Evolutionary conservation across 106 monocot species (phyloP), one percentile per base, ranked within the genome.

Genomic region (Dendrobium officinale): DNA sequence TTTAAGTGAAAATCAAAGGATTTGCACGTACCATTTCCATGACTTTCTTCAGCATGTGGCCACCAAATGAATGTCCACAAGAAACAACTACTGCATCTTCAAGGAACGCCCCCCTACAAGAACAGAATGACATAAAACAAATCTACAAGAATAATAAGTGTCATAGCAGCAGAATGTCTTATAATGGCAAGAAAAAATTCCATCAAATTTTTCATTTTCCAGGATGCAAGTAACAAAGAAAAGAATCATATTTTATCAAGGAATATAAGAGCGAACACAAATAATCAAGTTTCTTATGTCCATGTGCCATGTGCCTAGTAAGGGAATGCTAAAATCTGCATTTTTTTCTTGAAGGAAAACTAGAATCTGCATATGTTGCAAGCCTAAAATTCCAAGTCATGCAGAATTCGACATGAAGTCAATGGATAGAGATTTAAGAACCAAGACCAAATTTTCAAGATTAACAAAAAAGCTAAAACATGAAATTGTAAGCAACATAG

Each of bases 51-150:
- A 96, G 87, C 90, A 93, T 88, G 61, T 88, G 81, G 55, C 96
- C 93, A 81, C 96, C 96, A 85, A 93, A 96, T 78, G 96, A 93
- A 87, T 96, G 96, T 18, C 96, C 96, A 85, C 96, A 96, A 56
- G 93, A 93, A 19, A 93, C 91, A 86, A 91, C 91, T 77, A 96
- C 55, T 41, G 96, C 96, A 88, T 96, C 96, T 83, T 96, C 96
- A 73, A 96, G 96, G 80, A 93, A 96, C 42, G 87, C 82, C 78
- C 96, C 96, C n/a, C 96, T 96, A 81, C 17, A 87, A 87, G 1
- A 80, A 75, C 54, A 74, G 9, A 9, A 81, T 55, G 56, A 56
- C 56, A 81, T 70, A 0, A 70, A 70, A 70, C 37, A 33, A 9
- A 70, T 70, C 70, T 11, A 11, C 16, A 16, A 37, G 37, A 3